Conservation (phyloP, 2,329 filamentous ascomycete species). For the Xylaria sp. region DNA sequence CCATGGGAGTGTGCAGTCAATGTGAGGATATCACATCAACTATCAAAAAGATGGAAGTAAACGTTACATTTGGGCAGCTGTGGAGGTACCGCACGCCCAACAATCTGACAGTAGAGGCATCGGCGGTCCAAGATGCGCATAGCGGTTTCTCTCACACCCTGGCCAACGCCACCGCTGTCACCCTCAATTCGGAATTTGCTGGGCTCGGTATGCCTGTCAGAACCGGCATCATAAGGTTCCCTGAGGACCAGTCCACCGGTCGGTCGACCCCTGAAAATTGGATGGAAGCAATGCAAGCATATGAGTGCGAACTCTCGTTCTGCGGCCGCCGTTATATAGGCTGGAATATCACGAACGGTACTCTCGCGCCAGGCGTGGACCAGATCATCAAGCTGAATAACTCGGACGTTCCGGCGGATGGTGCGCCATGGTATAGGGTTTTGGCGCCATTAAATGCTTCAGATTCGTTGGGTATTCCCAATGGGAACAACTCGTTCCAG, state of each 20-base stretch:
- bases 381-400: slow-evolving; percentile 32
- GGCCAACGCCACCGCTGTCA: slow-evolving; percentile 19
- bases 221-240: slow-evolving; percentile 24
- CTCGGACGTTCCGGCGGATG: slow-evolving; percentile 6
- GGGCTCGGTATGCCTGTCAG: slow-evolving; percentile 27
- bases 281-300: slow-evolving; percentile 24
- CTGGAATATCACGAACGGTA: slow-evolving; percentile 25
- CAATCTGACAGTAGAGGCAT: slow-evolving; percentile 27
- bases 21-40: slow-evolving; percentile 26
- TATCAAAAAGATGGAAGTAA: slow-evolving; percentile 1
- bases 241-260: neutral
- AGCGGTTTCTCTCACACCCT: slow-evolving; percentile 29
- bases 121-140: slow-evolving; percentile 15
- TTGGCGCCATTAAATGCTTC: slow-evolving; percentile 17
- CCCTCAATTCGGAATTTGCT: slow-evolving; percentile 4
- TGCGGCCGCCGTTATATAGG: slow-evolving; percentile 20
- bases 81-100: slow-evolving; percentile 20
- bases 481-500: slow-evolving; percentile 26
- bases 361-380: slow-evolving; percentile 16
- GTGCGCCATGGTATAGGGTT: slow-evolving; percentile 9
- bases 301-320: slow-evolving; percentile 27
- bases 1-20: slow-evolving; percentile 30
- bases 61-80: slow-evolving; percentile 10
- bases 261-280: slow-evolving; percentile 6
- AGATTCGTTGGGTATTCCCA: slow-evolving; percentile 13